Percentiles rank a stretch among this genome's conserved stretches.
Evolutionary conservation across 2,329 filamentous ascomycete species (phyloP).

Genomic region (Cladosporium cucumerinum): DNA sequence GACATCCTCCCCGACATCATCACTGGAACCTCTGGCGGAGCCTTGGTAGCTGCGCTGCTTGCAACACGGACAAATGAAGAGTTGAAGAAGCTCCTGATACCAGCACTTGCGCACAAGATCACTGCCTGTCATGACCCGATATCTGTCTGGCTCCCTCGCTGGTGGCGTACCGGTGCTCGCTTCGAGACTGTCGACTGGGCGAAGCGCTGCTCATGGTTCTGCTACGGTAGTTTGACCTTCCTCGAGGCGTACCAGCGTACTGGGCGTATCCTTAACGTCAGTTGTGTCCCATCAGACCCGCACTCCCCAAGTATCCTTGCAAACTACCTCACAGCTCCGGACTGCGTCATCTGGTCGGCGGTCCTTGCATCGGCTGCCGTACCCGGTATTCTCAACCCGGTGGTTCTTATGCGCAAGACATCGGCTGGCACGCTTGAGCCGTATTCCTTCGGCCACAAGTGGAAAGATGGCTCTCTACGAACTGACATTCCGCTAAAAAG

Average conservation of each 20-base stretch:
- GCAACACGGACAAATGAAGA: conserved; percentile 91
- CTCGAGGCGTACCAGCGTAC: conserved; percentile 91
- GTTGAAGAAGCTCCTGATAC: conserved; percentile 77
- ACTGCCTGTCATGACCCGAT: conserved; percentile 79
- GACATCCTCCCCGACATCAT: conserved; percentile 87
- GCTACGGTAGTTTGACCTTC: conserved; percentile 86
- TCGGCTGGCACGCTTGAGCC: conserved; percentile 73
- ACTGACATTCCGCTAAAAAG: conserved; percentile 95
- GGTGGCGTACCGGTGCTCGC: conserved; percentile 88
- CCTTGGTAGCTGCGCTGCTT: conserved; percentile 80
- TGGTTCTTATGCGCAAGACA: conserved; percentile 87
- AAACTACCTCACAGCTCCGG: conserved; percentile 91
- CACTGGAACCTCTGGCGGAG: conserved; percentile 92
- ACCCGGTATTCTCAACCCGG: conserved; percentile 90
- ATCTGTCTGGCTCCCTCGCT: conserved; percentile 72
- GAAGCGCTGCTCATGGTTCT: conserved; percentile 80
- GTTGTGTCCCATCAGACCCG: conserved; percentile 91
- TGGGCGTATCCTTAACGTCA: conserved; percentile 90
- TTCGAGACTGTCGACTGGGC: conserved; percentile 96
- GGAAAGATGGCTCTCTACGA: conserved; percentile 93
- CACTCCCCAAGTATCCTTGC: conserved; percentile 88
- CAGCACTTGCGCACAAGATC: conserved; percentile 79
- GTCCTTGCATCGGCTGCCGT: conserved; percentile 93
- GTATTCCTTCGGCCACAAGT: conserved; percentile 97
- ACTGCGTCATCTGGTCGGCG: conserved; percentile 98